Evolutionary conservation across 495 filamentous ascomycete genomes (phyloP).

Genomic region (Amphirosellinia nigrospora): DNA sequence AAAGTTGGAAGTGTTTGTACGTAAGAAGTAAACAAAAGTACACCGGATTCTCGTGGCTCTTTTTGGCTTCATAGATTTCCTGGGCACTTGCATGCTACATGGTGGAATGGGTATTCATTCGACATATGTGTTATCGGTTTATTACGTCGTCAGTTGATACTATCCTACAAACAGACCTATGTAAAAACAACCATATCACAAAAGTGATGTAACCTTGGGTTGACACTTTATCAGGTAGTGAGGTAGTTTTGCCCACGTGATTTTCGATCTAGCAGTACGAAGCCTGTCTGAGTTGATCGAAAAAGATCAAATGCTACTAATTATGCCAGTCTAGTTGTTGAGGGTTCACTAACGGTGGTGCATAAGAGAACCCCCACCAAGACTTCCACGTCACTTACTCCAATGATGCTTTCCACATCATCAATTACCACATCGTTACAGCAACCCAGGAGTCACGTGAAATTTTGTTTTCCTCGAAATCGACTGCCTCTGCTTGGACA

Average conservation of each 20-base stretch:
- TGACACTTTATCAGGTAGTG: neutral
- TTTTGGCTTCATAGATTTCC: neutral
- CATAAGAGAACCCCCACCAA: too few relatives aligned
- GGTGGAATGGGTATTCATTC: neutral
- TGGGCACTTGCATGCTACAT: neutral
- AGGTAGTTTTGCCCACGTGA: neutral
- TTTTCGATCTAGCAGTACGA: neutral
- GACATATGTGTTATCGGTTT: neutral
- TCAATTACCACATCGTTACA: too few relatives aligned
- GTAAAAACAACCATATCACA: neutral
- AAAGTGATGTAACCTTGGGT: neutral
- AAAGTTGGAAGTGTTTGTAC: neutral
- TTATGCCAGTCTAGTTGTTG: neutral
- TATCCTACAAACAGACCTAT: neutral
- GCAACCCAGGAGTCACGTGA: too few relatives aligned
- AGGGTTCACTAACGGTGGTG: neutral
- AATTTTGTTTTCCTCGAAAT: too few relatives aligned
- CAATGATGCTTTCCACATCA: too few relatives aligned
- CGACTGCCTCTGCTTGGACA: too few relatives aligned
- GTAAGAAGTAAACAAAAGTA: neutral
- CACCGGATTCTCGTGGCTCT: neutral
- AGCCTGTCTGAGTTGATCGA: neutral
- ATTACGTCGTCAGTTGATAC: neutral
- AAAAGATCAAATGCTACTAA: too few relatives aligned
- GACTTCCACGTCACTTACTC: too few relatives aligned